Conservation (phyloP, 148 eudicot species). For the Amaranthus palmeri region DNA sequence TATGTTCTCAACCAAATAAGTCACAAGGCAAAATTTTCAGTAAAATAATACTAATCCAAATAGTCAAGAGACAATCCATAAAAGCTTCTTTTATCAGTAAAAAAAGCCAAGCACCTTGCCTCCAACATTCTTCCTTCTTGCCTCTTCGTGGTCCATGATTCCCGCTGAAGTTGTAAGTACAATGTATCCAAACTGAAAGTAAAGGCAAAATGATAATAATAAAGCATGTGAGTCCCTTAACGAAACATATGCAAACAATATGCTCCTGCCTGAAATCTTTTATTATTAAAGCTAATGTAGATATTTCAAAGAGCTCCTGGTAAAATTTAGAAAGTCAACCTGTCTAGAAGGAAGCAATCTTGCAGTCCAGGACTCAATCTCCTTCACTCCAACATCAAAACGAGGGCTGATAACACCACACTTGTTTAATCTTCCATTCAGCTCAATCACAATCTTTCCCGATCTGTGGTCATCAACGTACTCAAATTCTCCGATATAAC, state of each 20-base stretch:
- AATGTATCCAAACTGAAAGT: slow-evolving; percentile 65
- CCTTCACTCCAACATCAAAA: slow-evolving; percentile 57
- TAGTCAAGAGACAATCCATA: background rate
- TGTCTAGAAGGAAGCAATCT: slow-evolving; percentile 80
- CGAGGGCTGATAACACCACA: slow-evolving; percentile 68
- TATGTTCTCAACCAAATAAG: background rate
- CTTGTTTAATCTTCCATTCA: slow-evolving; percentile 72
- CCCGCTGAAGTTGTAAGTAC: slow-evolving; percentile 74
- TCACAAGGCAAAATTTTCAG: background rate
- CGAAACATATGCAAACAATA: background rate
- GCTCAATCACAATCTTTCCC: slow-evolving; percentile 85
- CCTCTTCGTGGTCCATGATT: slow-evolving; percentile 79
- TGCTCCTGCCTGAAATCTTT: background rate
- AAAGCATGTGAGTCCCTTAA: background rate
- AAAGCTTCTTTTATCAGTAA: slow-evolving; percentile 29
- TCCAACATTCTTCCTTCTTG: slow-evolving; percentile 72
- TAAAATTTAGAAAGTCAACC: slow-evolving; percentile 24
- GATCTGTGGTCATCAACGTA: slow-evolving; percentile 85
- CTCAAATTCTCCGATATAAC: slow-evolving; percentile 91
- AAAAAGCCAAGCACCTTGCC: slow-evolving; percentile 78
- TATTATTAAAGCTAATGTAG: background rate
- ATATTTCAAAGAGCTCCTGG: background rate
- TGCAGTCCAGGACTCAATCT: slow-evolving; percentile 62
- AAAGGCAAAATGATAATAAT: background rate
- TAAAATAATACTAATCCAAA: slow-evolving; percentile 1